Conservation (phyloP, 768 basidiomycete genomes). For the Collybia mongolica region DNA sequence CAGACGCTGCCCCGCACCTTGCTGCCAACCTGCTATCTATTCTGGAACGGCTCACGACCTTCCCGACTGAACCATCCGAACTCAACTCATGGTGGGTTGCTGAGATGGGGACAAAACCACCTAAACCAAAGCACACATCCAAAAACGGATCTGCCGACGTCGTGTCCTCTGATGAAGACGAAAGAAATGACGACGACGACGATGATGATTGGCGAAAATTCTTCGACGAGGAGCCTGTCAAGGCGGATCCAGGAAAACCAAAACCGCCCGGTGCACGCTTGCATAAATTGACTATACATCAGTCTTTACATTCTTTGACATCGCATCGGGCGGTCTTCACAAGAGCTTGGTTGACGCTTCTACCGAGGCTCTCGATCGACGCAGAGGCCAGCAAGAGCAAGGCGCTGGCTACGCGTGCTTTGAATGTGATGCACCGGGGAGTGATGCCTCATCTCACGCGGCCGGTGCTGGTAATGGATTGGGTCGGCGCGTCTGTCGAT, state of each 20-base stretch:
- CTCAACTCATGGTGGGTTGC: conserved; percentile 79
- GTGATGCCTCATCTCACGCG: conserved; percentile 83
- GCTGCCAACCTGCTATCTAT: conserved; percentile 54
- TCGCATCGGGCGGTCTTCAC: conserved; percentile 84
- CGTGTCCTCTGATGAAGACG: conserved; percentile 34
- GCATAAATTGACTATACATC: conserved; percentile 69
- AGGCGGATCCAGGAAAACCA: conserved; percentile 28
- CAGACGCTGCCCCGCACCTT: conserved; percentile 34
- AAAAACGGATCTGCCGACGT: conserved; percentile 31
- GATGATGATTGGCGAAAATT: conserved; percentile 82
- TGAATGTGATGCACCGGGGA: conserved; percentile 80
- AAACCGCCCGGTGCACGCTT: conserved; percentile 45
- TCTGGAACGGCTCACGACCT: conserved; percentile 66
- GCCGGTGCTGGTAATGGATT: conserved; percentile 85
- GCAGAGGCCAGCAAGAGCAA: conserved; percentile 33
- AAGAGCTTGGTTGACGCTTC: conserved; percentile 71
- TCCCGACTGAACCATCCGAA: conserved; percentile 70
- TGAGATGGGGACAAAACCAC: conserved; percentile 59
- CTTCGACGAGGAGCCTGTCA: conserved; percentile 63
- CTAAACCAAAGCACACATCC: conserved; percentile 40
- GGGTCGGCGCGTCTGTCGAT: conserved; percentile 84
- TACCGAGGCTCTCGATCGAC: conserved; percentile 54
- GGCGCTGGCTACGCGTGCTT: conserved; percentile 48
- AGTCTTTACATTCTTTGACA: conserved; percentile 71
- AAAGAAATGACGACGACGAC: conserved; percentile 28